Evolutionary conservation across 2,329 filamentous ascomycete species (phyloP).

Genomic region (Calonectria hawksworthii): DNA sequence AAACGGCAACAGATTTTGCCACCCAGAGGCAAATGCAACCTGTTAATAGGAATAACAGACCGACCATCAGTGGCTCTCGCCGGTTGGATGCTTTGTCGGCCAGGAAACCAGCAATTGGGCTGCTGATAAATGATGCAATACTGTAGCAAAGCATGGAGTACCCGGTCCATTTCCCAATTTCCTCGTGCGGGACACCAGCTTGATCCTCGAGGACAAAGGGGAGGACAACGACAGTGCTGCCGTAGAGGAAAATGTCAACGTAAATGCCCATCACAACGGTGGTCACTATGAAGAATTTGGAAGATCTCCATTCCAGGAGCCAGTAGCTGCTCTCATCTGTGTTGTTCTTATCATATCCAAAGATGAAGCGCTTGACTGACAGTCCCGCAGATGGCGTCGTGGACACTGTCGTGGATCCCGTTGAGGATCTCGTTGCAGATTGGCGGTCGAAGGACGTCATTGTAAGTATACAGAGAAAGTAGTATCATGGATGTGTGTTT

Average conservation of each 20-base stretch:
- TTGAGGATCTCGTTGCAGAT: not conserved
- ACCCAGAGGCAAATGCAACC: slow-evolving; percentile 24
- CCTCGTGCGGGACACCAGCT: not conserved
- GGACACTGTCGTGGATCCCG: not conserved
- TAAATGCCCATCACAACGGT: slow-evolving; percentile 32
- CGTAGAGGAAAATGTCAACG: slow-evolving; percentile 35
- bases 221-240: slow-evolving; percentile 29
- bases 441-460: not conserved
- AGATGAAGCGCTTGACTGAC: slow-evolving; percentile 8
- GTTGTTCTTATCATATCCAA: slow-evolving; percentile 4
- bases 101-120: slow-evolving; percentile 23
- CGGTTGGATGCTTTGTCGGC: slow-evolving; percentile 29
- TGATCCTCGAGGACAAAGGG: slow-evolving; percentile 31
- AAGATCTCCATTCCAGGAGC: slow-evolving; percentile 19
- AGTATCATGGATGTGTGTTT: not conserved
- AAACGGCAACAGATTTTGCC: not conserved
- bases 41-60: slow-evolving; percentile 18
- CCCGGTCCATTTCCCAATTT: slow-evolving; percentile 15
- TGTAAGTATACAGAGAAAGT: not conserved
- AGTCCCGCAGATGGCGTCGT: not conserved
- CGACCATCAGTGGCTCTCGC: slow-evolving; percentile 21
- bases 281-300: slow-evolving; percentile 21
- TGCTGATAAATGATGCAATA: slow-evolving; percentile 19
- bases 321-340: not conserved
- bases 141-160: slow-evolving; percentile 32